Percentiles rank a stretch among this genome's conserved stretches.
Conservation (phyloP, 805 yeast species). For the Nakazawaea ernobii region DNA sequence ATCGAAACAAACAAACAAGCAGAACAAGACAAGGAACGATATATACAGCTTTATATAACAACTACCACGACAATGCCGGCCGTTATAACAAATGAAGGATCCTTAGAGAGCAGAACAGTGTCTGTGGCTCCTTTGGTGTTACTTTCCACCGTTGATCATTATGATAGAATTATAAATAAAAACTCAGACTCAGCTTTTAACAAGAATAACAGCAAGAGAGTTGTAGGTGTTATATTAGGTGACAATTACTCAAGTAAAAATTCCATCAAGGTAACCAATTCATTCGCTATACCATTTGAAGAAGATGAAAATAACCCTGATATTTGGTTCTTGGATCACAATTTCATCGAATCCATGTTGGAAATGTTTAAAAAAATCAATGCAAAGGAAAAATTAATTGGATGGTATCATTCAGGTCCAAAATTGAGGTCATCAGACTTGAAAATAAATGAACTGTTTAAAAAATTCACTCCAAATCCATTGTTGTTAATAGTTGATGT, state of each 20-base stretch:
- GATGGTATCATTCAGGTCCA: constrained; percentile 99
- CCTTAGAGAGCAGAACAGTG: constrained; percentile 50
- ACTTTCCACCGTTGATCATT: constrained; percentile 92
- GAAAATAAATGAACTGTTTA: constrained; percentile 86
- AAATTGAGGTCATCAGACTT: constrained; percentile 83
- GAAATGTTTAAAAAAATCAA: constrained; percentile 97
- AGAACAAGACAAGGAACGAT: too few relatives aligned
- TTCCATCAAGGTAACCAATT: constrained; percentile 73
- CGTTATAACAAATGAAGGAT: constrained; percentile 28
- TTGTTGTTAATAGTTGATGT: constrained; percentile 88
- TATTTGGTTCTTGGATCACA: constrained; percentile 97
- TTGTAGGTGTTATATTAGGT: constrained; percentile 91
- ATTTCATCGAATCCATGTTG: constrained; percentile 91
- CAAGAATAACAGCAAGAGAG: constrained; percentile 62
- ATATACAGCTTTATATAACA: too few relatives aligned
- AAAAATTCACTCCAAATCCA: constrained; percentile 75
- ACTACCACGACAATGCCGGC: constrained; percentile 16
- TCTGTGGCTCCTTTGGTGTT: constrained; percentile 94
- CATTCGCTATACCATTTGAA: constrained; percentile 96
- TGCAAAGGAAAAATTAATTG: constrained; percentile 92
- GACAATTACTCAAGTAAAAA: constrained; percentile 47
- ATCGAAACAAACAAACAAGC: neutral
- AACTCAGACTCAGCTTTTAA: constrained; percentile 16
- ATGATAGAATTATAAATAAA: constrained; percentile 71
- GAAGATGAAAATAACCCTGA: constrained; percentile 89